Evolutionary conservation across 2,329 filamentous ascomycete genomes (phyloP).

Genomic region (Raffaelea arxii): DNA sequence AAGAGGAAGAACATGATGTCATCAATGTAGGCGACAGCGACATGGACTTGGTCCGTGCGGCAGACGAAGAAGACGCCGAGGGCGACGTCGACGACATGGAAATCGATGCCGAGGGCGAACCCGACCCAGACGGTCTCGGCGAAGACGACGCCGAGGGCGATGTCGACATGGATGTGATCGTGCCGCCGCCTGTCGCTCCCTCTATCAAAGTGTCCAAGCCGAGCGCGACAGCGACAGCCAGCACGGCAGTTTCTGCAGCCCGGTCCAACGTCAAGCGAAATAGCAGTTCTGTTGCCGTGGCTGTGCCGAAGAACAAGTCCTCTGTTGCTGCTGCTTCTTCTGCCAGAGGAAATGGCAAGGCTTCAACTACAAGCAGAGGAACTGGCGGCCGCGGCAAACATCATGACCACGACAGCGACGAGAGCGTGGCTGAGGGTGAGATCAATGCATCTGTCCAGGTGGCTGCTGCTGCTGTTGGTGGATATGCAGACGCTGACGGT

Average conservation of each 20-base stretch:
- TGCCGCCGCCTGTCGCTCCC: conserved; percentile 25
- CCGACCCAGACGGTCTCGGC: conserved; percentile 15
- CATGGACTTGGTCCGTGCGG: conserved; percentile 30
- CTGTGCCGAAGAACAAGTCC: too few relatives aligned
- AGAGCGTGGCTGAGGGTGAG: conserved; percentile 39
- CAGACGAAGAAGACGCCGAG: conserved; percentile 29
- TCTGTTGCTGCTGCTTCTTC: too few relatives aligned
- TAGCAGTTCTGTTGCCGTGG: too few relatives aligned
- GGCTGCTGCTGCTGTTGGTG: too few relatives aligned
- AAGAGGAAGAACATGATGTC: conserved; percentile 17
- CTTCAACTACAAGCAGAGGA: background rate
- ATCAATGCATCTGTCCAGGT: conserved; percentile 35
- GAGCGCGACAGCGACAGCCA: conserved; percentile 17
- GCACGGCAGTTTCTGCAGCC: conserved; percentile 16
- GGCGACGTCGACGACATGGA: conserved; percentile 31
- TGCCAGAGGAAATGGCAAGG: too few relatives aligned
- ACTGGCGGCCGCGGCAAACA: background rate
- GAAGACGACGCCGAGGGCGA: conserved; percentile 39
- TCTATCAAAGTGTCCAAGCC: conserved; percentile 42
- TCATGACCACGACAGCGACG: conserved; percentile 36
- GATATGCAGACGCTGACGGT: conserved; percentile 34
- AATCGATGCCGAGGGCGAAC: conserved; percentile 33
- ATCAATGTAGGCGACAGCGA: conserved; percentile 15
- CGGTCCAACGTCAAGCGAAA: too few relatives aligned
- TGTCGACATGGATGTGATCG: conserved; percentile 31